Base-by-base conservation (phyloP, 2,329 filamentous ascomycete species). In the Hymenoscyphus repandus region DNA sequence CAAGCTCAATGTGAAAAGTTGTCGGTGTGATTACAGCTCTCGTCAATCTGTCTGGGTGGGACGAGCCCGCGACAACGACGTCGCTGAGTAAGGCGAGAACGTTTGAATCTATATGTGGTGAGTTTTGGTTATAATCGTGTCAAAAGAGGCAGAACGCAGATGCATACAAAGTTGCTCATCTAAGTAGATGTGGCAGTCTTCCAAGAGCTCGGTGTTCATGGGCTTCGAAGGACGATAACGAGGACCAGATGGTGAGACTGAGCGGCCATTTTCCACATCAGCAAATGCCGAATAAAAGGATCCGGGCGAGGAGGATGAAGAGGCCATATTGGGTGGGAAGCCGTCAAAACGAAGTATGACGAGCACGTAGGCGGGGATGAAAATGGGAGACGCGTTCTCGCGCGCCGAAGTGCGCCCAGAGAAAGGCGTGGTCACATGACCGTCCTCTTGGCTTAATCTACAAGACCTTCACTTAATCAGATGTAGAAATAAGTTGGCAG, bases 1-100 rank as follows among this genome's bases (percentile, higher is more conserved):
- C 77, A 7, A 96, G 74, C 6, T 88, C 84, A 20, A 97, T 74
- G 57, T 92, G 84, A 50, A 81, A 79, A 0, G 86, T 76, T 2
- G 86, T 80, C 1, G 92, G 88, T 15, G 90, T 70, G 51, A 78
- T 79, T 10, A 79, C 78, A 1, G 80, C 73, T 62, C 54, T 34
- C 62, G 66, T 6, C 61, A 65, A 33, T 62, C 12, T 70, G 53
- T 33, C 67, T 64, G 52, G 69, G 68, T 44, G 63, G 38, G 49
- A 64, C 2, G 63, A 62, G 50, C 81, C 79, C 12, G 81, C 74
- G 2, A 71, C 74, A n/a, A 86, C 70, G n/a, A 84, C 71, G 60
- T 77, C 80, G 27, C 77, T 76, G 34, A 92, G 74, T 1, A 92
- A 76, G 40, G 75, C 76, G 31, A 89, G 75, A 10, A 82, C 83